Percentiles rank a stretch among this genome's conserved stretches.
These are phyloP conservation scores for Ricinus communis DNA, from an alignment of 345 rosid species.

Conservation along the genomic window DNA sequence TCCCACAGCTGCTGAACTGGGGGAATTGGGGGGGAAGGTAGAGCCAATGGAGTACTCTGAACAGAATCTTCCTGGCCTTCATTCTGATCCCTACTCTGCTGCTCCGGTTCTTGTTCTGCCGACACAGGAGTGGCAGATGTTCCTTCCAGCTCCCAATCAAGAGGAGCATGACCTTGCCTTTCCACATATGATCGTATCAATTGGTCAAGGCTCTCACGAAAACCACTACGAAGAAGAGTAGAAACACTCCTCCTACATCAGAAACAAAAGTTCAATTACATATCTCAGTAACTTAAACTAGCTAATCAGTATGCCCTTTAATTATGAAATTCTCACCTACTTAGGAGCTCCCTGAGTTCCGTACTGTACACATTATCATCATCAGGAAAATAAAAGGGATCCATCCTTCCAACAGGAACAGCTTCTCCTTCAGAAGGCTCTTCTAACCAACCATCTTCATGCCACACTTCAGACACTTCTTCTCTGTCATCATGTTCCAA, in stretches of 20 bases:
- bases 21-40: slow-evolving; percentile 48
- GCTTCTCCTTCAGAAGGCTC: slow-evolving; percentile 50
- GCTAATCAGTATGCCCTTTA: not conserved
- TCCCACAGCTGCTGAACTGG: slow-evolving; percentile 68
- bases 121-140: slow-evolving; percentile 44
- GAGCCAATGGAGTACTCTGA: slow-evolving; percentile 45
- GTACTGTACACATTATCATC: slow-evolving; percentile 60
- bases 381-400: slow-evolving; percentile 52
- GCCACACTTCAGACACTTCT: slow-evolving; percentile 43
- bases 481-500: slow-evolving; percentile 46
- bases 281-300: not conserved
- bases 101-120: slow-evolving; percentile 54
- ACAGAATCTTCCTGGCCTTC: slow-evolving; percentile 45
- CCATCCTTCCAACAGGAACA: slow-evolving; percentile 44
- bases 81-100: slow-evolving; percentile 47
- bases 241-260: slow-evolving; percentile 87
- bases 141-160: slow-evolving; percentile 69
- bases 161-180: slow-evolving; percentile 68
- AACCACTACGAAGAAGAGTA: slow-evolving; percentile 83
- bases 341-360: slow-evolving; percentile 83
- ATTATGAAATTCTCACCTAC: slow-evolving; percentile 50
- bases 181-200: slow-evolving; percentile 80
- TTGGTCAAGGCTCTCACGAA: slow-evolving; percentile 85
- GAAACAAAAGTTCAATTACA: slow-evolving; percentile 22
- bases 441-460: slow-evolving; percentile 51